Evolutionary conservation across 83 land plant species (phyloP), one percentile per base, ranked within the genome.

Genomic region (Picea abies): DNA sequence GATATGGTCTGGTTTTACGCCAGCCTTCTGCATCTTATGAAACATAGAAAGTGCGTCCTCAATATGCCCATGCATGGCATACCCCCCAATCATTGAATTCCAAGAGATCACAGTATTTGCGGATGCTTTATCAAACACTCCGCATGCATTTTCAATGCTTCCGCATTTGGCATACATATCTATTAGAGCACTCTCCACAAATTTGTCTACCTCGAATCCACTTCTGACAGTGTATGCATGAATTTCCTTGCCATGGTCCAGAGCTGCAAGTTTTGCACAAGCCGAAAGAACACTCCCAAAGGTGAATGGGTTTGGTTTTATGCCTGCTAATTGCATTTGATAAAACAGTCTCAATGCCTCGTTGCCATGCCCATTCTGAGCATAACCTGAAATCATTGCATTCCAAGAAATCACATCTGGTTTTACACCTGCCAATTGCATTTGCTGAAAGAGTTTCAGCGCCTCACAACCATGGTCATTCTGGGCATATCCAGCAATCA

Each of bases 121-220:
- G 15, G 60, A 4, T 2, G 84, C 78, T 19, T 82, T 23, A 32
- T 56, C 60, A 63, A 89, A 89, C n/a, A 81, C 63, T 5, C 49
- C n/a, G 19, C 73, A 88, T 26, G 91, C 63, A 20, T 86, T 82
- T 62, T 47, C 22, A 78, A 86, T 73, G 71, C 70, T 79, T 3
- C 91, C 91, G 83, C 89, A 84, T 84, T 82, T 89, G 49, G 81
- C 76, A 63, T 86, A 89, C 91, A 89, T 89, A 7, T 79, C 84
- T 29, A 86, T 73, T 20, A 89, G 44, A 20, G 86, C 67, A 82
- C 84, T 84, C 35, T 79, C 83, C 0, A 82, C 49, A 23, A 82
- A 82, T 0, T 75, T 15, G 41, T 84, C 62, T 6, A 60, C 63
- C 16, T 60, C 81, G 60, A 80, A 81, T 60, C 84, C 85, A 61